Evolutionary conservation across 2,329 filamentous ascomycete species (phyloP).

Genomic region (Rosellinia necatrix): DNA sequence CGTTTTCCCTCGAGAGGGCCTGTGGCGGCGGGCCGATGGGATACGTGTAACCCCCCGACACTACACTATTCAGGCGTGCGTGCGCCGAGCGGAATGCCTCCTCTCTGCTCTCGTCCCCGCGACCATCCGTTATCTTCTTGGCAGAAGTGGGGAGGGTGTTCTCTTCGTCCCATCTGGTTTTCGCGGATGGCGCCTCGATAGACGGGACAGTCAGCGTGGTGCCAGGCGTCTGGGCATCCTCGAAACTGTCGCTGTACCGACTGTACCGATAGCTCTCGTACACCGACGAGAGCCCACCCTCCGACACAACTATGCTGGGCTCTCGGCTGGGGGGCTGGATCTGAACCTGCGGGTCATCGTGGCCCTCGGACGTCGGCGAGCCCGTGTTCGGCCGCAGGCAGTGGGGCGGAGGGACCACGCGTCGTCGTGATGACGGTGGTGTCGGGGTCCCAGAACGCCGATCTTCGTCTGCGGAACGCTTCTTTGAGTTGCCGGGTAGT

Average conservation of each 20-base stretch:
- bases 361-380: slow-evolving; percentile 31
- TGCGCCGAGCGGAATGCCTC: background rate
- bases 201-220: slow-evolving; percentile 24
- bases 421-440: slow-evolving; percentile 27
- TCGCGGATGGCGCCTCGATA: slow-evolving; percentile 2
- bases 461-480: background rate
- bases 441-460: slow-evolving; percentile 26
- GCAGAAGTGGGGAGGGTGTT: background rate
- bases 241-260: slow-evolving; percentile 15
- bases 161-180: slow-evolving; percentile 8
- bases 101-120: background rate
- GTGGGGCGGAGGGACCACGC: slow-evolving; percentile 34
- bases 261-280: slow-evolving; percentile 39
- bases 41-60: background rate
- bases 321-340: slow-evolving; percentile 28
- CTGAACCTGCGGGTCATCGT: slow-evolving; percentile 7
- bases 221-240: slow-evolving; percentile 8
- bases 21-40: too few species aligned
- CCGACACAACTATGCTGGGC: slow-evolving; percentile 30
- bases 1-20: background rate
- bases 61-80: background rate
- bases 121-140: background rate
- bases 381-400: slow-evolving; percentile 29
- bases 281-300: slow-evolving; percentile 38
- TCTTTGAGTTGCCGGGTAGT: slow-evolving; percentile 5